Percentiles rank a stretch among this genome's conserved stretches.
These are phyloP conservation scores for Eryngium alpinum DNA, from an alignment of 140 eudicot species.

Conservation along the genomic window DNA sequence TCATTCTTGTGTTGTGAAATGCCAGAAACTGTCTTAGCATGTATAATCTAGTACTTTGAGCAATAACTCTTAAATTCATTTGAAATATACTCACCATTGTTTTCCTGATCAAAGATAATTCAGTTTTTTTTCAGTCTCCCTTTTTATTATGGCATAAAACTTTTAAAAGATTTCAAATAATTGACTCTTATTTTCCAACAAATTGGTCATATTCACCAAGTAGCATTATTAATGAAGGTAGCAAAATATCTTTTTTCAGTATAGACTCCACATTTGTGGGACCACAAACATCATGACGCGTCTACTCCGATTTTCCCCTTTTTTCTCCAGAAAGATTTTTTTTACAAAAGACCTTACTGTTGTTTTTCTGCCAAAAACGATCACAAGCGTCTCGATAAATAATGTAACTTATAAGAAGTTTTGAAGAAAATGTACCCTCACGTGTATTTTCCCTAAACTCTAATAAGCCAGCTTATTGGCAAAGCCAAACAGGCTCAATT, in stretches of 20 bases:
- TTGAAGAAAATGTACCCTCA: too few relatives aligned
- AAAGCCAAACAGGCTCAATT: too few relatives aligned
- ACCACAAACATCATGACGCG: neutral
- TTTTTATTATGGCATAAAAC: neutral
- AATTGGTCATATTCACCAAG: neutral
- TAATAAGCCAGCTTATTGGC: too few relatives aligned
- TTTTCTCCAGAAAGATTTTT: neutral
- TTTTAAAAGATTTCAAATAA: neutral
- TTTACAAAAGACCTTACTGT: neutral
- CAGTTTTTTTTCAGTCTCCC: neutral
- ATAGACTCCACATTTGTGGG: neutral
- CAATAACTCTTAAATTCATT: neutral
- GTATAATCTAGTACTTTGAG: neutral
- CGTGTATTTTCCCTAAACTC: too few relatives aligned
- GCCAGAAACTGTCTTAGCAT: neutral
- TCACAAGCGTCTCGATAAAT: neutral
- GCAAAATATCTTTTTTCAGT: neutral
- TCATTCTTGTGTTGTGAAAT: neutral
- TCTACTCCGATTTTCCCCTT: neutral
- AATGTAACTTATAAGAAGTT: too few relatives aligned
- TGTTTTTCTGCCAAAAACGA: neutral
- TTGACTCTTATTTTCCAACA: neutral
- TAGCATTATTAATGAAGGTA: neutral
- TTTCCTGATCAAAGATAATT: neutral
- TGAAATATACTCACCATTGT: neutral